A percentile compares a stretch with the other conserved stretches of the same genome.
Conservation (phyloP, 1,284 basidiomycete species). For the Meripilus lineatus region DNA sequence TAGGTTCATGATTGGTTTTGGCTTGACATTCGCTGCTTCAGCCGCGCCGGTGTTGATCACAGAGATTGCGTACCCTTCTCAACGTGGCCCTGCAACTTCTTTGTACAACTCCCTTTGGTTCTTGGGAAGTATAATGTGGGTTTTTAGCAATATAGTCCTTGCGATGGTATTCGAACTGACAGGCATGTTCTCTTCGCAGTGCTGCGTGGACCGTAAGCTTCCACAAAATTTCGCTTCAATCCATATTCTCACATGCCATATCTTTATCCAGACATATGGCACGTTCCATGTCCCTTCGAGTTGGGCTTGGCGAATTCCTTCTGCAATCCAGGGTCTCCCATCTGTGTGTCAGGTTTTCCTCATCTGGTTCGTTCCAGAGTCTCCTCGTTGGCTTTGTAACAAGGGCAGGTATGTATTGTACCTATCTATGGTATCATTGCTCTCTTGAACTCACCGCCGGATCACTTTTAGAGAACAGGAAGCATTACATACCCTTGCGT, state of each 20-base stretch:
- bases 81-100: conserved; percentile 48
- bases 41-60: conserved; percentile 52
- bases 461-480: conserved; percentile 31
- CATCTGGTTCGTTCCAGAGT: conserved; percentile 55
- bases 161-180: neutral
- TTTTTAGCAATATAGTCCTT: conserved; percentile 8
- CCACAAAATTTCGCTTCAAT: neutral
- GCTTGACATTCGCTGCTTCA: conserved; percentile 45
- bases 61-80: conserved; percentile 50
- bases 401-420: conserved; percentile 37
- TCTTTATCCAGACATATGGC: conserved; percentile 42
- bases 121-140: conserved; percentile 41
- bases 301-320: conserved; percentile 61
- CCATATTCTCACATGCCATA: conserved; percentile 10
- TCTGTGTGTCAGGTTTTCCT: conserved; percentile 49
- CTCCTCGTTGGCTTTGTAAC: conserved; percentile 54
- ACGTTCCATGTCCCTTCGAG: conserved; percentile 47
- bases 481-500: conserved; percentile 44
- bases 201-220: conserved; percentile 45
- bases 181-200: conserved; percentile 18
- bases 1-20: conserved; percentile 51
- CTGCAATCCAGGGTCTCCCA: conserved; percentile 54
- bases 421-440: neutral
- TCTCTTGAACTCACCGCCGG: neutral
- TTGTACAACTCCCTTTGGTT: conserved; percentile 52